Conservation (phyloP, 2,329 filamentous ascomycete species). For the Colletotrichum sp. region DNA sequence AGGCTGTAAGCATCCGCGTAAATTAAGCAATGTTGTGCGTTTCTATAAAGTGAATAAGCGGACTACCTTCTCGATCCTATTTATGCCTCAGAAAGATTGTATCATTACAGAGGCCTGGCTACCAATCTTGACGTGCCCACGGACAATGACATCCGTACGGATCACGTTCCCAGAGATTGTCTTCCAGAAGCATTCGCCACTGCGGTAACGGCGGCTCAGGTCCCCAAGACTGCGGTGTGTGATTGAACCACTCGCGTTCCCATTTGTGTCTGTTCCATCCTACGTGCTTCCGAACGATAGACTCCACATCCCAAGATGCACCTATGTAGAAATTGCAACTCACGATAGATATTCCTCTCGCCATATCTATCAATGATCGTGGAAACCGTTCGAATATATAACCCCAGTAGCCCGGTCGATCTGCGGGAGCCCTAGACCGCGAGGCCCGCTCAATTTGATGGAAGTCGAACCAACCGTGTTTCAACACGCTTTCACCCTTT, state of each 20-base stretch:
- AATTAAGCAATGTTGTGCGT: no score
- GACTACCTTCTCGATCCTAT: no score
- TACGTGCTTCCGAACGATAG: rapidly evolving
- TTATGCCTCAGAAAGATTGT: rapidly evolving
- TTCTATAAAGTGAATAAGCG: no score
- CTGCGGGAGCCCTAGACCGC: rapidly evolving
- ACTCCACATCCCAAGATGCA: not conserved
- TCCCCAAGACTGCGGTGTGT: not conserved
- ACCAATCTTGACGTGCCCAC: no score
- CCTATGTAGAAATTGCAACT: rapidly evolving
- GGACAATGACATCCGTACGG: no score
- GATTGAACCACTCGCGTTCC: not conserved
- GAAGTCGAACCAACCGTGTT: not conserved
- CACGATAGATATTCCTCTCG: not conserved
- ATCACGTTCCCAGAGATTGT: rapidly evolving
- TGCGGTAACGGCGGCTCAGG: not conserved
- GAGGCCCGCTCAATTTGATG: not conserved
- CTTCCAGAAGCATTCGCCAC: not conserved
- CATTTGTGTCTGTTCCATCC: not conserved
- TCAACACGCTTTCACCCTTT: not conserved
- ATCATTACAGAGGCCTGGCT: no score
- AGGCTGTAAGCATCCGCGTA: no score
- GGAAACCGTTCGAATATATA: not conserved
- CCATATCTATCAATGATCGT: rapidly evolving
- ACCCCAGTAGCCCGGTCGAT: not conserved